Evolutionary conservation across 306 rosid species (phyloP).

Genomic region (Casuarina equisetifolia): DNA sequence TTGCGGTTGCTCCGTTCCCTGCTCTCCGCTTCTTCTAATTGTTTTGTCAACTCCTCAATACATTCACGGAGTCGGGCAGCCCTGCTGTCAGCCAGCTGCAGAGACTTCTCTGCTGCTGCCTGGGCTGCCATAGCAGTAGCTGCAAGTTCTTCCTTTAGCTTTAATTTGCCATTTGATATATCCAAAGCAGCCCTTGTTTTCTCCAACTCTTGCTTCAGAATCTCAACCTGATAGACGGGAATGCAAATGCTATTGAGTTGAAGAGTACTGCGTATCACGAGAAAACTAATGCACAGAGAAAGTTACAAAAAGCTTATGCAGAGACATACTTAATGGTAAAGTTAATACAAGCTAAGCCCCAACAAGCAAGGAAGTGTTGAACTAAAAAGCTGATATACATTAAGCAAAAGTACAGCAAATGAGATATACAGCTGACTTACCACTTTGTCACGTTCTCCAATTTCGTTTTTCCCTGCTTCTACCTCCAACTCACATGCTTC

Average conservation of each 20-base stretch:
- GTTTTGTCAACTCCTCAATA: conserved; percentile 59
- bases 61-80: conserved; percentile 52
- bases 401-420: neutral
- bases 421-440: conserved; percentile 31
- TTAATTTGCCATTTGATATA: conserved; percentile 60
- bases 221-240: conserved; percentile 49
- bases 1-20: conserved; percentile 44
- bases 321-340: neutral
- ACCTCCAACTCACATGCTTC: conserved; percentile 89
- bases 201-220: conserved; percentile 74
- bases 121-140: conserved; percentile 75
- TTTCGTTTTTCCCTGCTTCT: conserved; percentile 66
- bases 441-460: conserved; percentile 74
- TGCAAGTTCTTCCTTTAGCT: conserved; percentile 76
- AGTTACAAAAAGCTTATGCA: neutral
- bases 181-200: conserved; percentile 66
- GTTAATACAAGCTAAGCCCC: neutral
- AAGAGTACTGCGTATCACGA: conserved; percentile 2
- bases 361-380: neutral
- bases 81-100: conserved; percentile 66
- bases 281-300: too few species aligned
- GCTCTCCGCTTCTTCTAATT: conserved; percentile 68
- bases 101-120: conserved; percentile 80
- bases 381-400: neutral
- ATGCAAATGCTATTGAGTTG: conserved; percentile 1